Evolutionary conservation across 2,329 filamentous ascomycete species (phyloP).

Genomic region (Thielaviopsis cerberus): DNA sequence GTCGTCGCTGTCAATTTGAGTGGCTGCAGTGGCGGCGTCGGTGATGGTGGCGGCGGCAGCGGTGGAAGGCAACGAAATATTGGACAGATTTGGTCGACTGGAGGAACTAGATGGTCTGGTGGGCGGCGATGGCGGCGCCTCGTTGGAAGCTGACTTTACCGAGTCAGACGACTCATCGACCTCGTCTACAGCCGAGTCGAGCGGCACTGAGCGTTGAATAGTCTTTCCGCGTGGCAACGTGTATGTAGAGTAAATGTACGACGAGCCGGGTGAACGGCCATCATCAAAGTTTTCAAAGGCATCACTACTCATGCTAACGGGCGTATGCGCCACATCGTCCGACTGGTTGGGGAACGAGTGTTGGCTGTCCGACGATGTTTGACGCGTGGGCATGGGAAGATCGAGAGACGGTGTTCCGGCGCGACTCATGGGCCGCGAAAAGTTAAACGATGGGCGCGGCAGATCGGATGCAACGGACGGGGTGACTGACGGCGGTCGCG

Average conservation of each 20-base stretch:
- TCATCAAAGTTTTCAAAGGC: conserved; percentile 35
- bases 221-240: conserved; percentile 64
- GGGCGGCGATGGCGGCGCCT: conserved; percentile 40
- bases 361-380: conserved; percentile 49
- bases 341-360: conserved; percentile 23
- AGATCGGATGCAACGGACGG: conserved; percentile 72
- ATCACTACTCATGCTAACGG: conserved; percentile 55
- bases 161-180: conserved; percentile 5
- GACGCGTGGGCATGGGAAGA: conserved; percentile 31
- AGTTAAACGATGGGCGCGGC: conserved; percentile 70
- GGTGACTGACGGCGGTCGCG: conserved; percentile 36
- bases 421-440: conserved; percentile 74
- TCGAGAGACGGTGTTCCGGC: conserved; percentile 42
- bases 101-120: conserved; percentile 41
- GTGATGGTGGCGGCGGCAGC: conserved; percentile 32
- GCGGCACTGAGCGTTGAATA: conserved; percentile 47
- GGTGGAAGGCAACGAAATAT: conserved; percentile 27
- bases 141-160: conserved; percentile 17
- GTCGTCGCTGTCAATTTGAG: conserved; percentile 27
- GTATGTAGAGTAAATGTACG: conserved; percentile 78
- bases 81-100: conserved; percentile 22
- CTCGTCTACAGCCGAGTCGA: conserved; percentile 42
- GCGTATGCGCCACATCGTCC: conserved; percentile 49
- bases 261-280: conserved; percentile 28
- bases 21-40: conserved; percentile 21